These are phyloP conservation scores for Aethionema arabicum DNA, from an alignment of 345 rosid genomes.

Conservation along the genomic window DNA sequence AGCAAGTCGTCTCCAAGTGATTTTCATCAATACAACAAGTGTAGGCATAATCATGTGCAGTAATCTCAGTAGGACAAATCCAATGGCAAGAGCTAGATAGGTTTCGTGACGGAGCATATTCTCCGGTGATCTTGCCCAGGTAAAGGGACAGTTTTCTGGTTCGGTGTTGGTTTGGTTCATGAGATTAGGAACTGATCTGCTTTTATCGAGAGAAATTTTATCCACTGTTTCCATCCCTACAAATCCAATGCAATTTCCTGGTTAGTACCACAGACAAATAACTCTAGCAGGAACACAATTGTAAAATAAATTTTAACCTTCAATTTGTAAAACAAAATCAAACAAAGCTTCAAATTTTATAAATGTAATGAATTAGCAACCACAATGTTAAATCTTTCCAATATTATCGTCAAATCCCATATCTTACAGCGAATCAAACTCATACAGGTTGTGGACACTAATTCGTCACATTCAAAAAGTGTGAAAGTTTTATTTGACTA, in stretches of 20 bases:
- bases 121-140: constrained; percentile 98
- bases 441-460: no score
- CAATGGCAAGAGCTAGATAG: constrained; percentile 65
- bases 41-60: constrained; percentile 57
- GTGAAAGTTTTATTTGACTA: no score
- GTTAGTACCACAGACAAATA: constrained; percentile 23
- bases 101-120: constrained; percentile 81
- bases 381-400: no score
- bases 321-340: no score
- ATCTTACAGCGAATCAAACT: no score
- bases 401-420: no score
- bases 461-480: no score
- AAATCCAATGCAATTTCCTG: background rate
- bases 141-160: constrained; percentile 82
- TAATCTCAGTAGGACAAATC: constrained; percentile 66
- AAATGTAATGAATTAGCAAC: no score
- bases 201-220: constrained; percentile 42
- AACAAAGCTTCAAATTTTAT: no score
- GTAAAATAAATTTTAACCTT: background rate
- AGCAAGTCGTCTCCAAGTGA: constrained; percentile 51
- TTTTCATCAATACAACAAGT: constrained; percentile 40
- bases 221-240: constrained; percentile 47
- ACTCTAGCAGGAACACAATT: background rate
- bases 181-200: constrained; percentile 39
- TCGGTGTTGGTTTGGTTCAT: constrained; percentile 51